A percentile compares a stretch with the other conserved stretches of the same genome.
phyloP scores from a whole-genome alignment of 352 stramenopile species.

The Plasmopara halstedii region DNA sequence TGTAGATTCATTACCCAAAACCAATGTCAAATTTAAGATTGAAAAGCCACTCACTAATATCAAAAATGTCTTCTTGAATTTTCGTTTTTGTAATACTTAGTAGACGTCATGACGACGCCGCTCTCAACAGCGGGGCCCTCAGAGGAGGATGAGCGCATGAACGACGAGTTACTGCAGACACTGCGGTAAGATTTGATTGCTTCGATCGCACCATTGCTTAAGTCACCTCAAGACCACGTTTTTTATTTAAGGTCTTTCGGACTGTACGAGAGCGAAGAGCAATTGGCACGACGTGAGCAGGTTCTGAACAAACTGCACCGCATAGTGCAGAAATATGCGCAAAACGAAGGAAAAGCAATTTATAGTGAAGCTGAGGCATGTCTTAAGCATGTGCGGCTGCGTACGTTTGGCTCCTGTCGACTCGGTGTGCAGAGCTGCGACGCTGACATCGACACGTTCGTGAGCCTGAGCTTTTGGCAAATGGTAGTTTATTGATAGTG shows the following conservation, averaged over 20 bases:
- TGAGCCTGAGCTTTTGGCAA: not conserved
- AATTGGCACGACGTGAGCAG: conserved; percentile 47
- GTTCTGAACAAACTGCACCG: conserved; percentile 56
- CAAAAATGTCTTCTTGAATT: too few species aligned
- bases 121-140: conserved; percentile 64
- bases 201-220: not conserved
- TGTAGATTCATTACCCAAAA: too few species aligned
- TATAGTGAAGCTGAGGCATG: conserved; percentile 42
- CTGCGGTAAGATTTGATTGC: conserved; percentile 28
- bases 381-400: conserved; percentile 47
- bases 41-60: too few species aligned
- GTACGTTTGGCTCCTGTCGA: conserved; percentile 89
- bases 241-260: conserved; percentile 53
- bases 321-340: conserved; percentile 71
- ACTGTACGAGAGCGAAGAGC: conserved; percentile 71
- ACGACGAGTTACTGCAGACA: conserved; percentile 55
- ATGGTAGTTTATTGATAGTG: not conserved
- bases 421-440: conserved; percentile 82
- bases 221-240: not conserved
- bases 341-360: conserved; percentile 45
- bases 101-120: conserved; percentile 42
- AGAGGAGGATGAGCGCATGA: conserved; percentile 57
- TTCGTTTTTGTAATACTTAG: too few species aligned
- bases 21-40: too few species aligned
- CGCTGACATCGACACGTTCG: conserved; percentile 79